These are phyloP conservation scores for Coffea eugenioides DNA, from an alignment of 257 asterid genomes.

Conservation along the genomic window DNA sequence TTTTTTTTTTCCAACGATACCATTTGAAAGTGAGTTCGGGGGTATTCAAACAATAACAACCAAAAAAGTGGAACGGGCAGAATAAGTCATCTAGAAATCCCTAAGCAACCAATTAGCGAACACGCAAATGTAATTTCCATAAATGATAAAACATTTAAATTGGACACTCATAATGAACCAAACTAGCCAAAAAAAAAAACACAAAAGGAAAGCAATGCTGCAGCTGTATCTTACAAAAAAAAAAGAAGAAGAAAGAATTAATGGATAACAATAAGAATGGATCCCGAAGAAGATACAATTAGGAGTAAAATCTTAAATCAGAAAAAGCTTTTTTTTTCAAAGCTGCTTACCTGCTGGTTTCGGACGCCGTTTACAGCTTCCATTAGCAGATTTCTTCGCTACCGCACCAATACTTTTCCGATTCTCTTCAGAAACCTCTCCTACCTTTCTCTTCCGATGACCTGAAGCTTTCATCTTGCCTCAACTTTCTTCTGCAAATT, in stretches of 20 bases:
- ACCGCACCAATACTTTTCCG: constrained; percentile 1
- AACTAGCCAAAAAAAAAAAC: no score
- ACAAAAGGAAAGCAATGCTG: background rate
- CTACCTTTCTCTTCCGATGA: constrained; percentile 21
- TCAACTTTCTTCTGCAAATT: background rate
- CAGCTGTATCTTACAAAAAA: background rate
- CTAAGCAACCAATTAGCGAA: background rate
- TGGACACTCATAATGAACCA: background rate
- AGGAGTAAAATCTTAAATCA: constrained; percentile 1
- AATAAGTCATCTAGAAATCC: background rate
- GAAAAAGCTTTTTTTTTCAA: background rate
- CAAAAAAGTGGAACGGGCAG: background rate
- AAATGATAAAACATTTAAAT: background rate
- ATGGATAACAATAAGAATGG: background rate
- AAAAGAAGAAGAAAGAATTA: background rate
- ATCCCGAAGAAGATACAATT: background rate
- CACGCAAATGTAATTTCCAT: background rate
- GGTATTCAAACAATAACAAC: background rate
- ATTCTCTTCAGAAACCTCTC: constrained; percentile 20
- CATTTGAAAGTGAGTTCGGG: background rate
- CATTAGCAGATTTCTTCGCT: constrained; percentile 15
- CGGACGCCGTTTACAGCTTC: constrained; percentile 16
- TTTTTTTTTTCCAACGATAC: background rate
- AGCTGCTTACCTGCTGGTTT: constrained; percentile 25
- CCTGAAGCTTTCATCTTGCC: constrained; percentile 21